Conservation (phyloP, 2,329 filamentous ascomycete species). For the Emergomyces pasteurianus region DNA sequence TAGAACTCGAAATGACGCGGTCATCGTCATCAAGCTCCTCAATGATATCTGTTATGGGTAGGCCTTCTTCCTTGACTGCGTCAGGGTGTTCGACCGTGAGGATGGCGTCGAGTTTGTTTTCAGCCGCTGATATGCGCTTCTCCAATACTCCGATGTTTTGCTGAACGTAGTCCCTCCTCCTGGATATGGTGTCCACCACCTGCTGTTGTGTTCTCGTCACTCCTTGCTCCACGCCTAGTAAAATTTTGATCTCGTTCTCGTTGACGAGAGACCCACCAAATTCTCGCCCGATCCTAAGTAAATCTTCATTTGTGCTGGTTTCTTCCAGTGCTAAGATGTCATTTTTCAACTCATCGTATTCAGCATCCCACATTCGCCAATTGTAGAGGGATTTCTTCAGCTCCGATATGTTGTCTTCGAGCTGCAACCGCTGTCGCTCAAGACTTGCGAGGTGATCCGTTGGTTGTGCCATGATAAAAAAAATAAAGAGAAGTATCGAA, state of each 20-base stretch:
- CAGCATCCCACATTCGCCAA: slow-evolving; percentile 84
- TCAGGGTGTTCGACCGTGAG: slow-evolving; percentile 45
- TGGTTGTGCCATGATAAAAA: slow-evolving; percentile 6
- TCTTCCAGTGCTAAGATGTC: slow-evolving; percentile 52
- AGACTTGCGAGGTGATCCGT: slow-evolving; percentile 40
- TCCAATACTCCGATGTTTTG: slow-evolving; percentile 65
- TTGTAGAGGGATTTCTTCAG: slow-evolving; percentile 66
- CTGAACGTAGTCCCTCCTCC: slow-evolving; percentile 79
- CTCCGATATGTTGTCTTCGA: slow-evolving; percentile 64
- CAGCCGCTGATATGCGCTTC: slow-evolving; percentile 56
- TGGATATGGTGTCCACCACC: slow-evolving; percentile 55
- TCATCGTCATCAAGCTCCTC: slow-evolving; percentile 87
- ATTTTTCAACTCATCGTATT: slow-evolving; percentile 82
- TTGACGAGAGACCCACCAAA: slow-evolving; percentile 33
- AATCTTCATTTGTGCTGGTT: slow-evolving; percentile 40
- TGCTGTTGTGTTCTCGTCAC: slow-evolving; percentile 46
- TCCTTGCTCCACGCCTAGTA: slow-evolving; percentile 37
- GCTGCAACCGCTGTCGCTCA: slow-evolving; percentile 59
- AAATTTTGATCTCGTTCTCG: slow-evolving; percentile 42
- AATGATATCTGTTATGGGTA: slow-evolving; percentile 79
- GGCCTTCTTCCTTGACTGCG: slow-evolving; percentile 42
- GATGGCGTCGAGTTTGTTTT: slow-evolving; percentile 57
- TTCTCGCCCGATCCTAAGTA: slow-evolving; percentile 38
- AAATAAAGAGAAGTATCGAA: neutral
- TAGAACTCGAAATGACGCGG: slow-evolving; percentile 60